A percentile compares a stretch with the other conserved stretches of the same genome.
These are phyloP conservation scores for Saturnispora saitoi DNA, from an alignment of 805 yeast genomes.

Conservation along the genomic window DNA sequence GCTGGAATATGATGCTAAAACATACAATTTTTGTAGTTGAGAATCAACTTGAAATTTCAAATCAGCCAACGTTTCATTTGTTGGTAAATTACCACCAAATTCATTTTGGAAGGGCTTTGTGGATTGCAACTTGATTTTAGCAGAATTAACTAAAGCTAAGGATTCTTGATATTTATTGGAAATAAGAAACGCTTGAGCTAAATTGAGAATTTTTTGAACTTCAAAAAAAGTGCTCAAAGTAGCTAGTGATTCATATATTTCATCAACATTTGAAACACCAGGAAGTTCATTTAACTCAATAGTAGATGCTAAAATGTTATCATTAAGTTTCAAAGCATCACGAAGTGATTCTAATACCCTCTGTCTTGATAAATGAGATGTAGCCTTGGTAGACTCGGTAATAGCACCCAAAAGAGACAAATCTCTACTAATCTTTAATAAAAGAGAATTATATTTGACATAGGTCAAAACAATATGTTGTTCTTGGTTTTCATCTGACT, in stretches of 20 bases:
- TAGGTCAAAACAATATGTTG: conserved; percentile 69
- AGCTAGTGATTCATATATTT: conserved; percentile 45
- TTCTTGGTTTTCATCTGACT: conserved; percentile 50
- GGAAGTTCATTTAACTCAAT: conserved; percentile 69
- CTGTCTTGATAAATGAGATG: conserved; percentile 17
- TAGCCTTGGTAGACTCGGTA: conserved; percentile 20
- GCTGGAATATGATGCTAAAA: conserved; percentile 39
- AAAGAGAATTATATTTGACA: conserved; percentile 57
- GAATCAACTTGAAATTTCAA: conserved; percentile 19
- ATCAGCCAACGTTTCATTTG: conserved; percentile 25
- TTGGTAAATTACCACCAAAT: conserved; percentile 33
- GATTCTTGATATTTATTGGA: conserved; percentile 38
- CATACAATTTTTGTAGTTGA: conserved; percentile 30
- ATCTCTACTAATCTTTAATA: conserved; percentile 70
- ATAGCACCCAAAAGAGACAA: conserved; percentile 32
- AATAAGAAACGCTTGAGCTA: conserved; percentile 39
- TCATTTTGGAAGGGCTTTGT: conserved; percentile 10
- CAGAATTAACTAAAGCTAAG: conserved; percentile 34
- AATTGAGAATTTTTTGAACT: conserved; percentile 33
- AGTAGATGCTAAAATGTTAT: conserved; percentile 43
- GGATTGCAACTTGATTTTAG: conserved; percentile 13
- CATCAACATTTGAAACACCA: conserved; percentile 85
- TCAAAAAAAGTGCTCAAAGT: conserved; percentile 40
- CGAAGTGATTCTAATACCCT: conserved; percentile 27
- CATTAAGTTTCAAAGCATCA: conserved; percentile 42